Conservation (phyloP, 805 yeast genomes). For the Brettanomyces custersianus region DNA sequence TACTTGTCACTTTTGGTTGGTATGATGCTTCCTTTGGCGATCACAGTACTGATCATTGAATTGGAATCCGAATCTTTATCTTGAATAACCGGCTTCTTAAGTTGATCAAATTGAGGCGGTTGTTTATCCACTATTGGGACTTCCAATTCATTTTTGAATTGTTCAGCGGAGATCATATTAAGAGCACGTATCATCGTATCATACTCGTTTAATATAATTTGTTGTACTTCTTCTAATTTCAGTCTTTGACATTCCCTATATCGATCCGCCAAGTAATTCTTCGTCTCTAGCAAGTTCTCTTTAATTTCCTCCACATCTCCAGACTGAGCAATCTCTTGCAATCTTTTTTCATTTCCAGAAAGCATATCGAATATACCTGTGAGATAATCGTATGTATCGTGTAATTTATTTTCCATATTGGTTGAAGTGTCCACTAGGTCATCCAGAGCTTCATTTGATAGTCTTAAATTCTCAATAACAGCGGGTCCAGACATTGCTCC, state of each 20-base stretch:
- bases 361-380: slow-evolving; percentile 20
- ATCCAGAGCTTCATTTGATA: slow-evolving; percentile 19
- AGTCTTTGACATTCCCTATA: slow-evolving; percentile 9
- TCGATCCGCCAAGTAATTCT: slow-evolving; percentile 9
- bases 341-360: slow-evolving; percentile 13
- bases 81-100: neutral
- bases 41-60: neutral
- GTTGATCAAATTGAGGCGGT: neutral
- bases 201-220: slow-evolving; percentile 18
- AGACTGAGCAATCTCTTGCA: slow-evolving; percentile 11
- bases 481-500: slow-evolving; percentile 1
- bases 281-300: slow-evolving; percentile 6
- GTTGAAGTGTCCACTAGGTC: slow-evolving; percentile 14
- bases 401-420: slow-evolving; percentile 12
- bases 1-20: slow-evolving; percentile 4
- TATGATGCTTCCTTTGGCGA: slow-evolving; percentile 1
- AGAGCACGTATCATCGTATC: slow-evolving; percentile 18
- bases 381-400: slow-evolving; percentile 17
- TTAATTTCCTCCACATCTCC: slow-evolving; percentile 11
- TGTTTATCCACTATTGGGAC: slow-evolving; percentile 2
- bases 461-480: slow-evolving; percentile 14
- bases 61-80: neutral
- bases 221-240: slow-evolving; percentile 9
- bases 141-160: slow-evolving; percentile 1
- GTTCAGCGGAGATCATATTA: slow-evolving; percentile 11